Evolutionary conservation across 129 eudicot genomes (phyloP).

Genomic region (Helichrysum umbraculigerum): DNA sequence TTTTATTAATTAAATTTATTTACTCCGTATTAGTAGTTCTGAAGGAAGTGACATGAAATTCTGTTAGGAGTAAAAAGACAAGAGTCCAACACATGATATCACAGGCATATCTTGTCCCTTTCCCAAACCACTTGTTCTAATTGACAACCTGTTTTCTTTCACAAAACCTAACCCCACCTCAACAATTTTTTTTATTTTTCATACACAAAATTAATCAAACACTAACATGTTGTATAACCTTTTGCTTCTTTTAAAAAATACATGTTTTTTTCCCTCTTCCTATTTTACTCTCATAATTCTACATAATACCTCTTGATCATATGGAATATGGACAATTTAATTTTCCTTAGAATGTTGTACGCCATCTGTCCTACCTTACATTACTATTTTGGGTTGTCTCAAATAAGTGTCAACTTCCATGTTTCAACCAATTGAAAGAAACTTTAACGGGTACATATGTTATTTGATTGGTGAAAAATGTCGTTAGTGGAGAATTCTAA

Average conservation of each 20-base stretch:
- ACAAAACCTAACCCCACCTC: constrained; percentile 18
- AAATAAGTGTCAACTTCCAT: too few relatives aligned
- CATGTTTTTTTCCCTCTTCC: neutral
- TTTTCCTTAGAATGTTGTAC: too few relatives aligned
- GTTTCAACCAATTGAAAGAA: too few relatives aligned
- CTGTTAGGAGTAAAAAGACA: constrained; percentile 32
- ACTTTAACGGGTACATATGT: too few relatives aligned
- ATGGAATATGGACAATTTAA: too few relatives aligned
- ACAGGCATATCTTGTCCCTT: constrained; percentile 32
- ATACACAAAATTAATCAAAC: neutral
- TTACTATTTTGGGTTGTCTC: too few relatives aligned
- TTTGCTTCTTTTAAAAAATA: neutral
- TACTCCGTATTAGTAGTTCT: neutral
- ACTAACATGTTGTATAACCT: neutral
- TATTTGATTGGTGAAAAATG: too few relatives aligned
- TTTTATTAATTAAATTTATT: neutral
- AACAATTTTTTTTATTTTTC: neutral
- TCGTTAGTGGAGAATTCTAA: too few relatives aligned
- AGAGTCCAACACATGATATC: constrained; percentile 31
- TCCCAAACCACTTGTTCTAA: constrained; percentile 30
- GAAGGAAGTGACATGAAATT: constrained; percentile 5
- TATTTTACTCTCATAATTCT: neutral
- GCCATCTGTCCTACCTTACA: too few relatives aligned
- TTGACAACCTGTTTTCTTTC: constrained; percentile 34
- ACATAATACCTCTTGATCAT: too few relatives aligned